Evolutionary conservation across 2,329 filamentous ascomycete species (phyloP), one percentile per base, ranked within the genome.

Genomic region (Hymenoscyphus albidus): DNA sequence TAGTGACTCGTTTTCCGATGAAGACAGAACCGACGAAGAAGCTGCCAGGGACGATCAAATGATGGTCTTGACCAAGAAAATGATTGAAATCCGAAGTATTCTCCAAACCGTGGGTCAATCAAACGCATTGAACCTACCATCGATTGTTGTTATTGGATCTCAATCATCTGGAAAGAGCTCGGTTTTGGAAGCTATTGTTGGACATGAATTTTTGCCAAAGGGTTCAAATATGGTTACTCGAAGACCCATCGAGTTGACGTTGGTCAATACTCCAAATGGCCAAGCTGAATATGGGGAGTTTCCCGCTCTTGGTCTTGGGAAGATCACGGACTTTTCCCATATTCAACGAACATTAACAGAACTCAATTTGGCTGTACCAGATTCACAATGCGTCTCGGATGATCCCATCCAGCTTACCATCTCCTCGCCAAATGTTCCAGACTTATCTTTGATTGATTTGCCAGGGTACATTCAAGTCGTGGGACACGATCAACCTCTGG

Each of bases 181-280:
- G 0, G 95, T 99, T 1, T 78, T 99, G 58, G 95, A 99, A 77
- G 92, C 95, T 22, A 96, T 99, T 67, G 96, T 99, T 62, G 96
- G 95, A 5, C 95, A 99, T 74, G 95, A 99, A 73, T 99, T 99
- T 71, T 80, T 99, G 57, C 96, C 95, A 5, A 99, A 99, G 77
- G 95, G 95, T n/a, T 88, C 89, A 54, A 99, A 99, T 74, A 99
- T 99, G 95, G 95, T 99, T 59, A 99, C 95, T 9, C 85, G 96
- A 51, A 84, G 95, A 65, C 95, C 95, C 0, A 99, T 99, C 75
- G 95, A 99, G 78, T 83, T 99, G 63, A 99, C 95, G 0, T 84
- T 99, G 5, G 88, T 99, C 77, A 98, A 99, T 77, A 98, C 94
- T 0, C 94, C 94, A 0, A 89, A 93, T 64, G 88, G 92, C 1